Conservation (phyloP, 1,139 yeast genomes). For the Geotrichum carabidarum region DNA sequence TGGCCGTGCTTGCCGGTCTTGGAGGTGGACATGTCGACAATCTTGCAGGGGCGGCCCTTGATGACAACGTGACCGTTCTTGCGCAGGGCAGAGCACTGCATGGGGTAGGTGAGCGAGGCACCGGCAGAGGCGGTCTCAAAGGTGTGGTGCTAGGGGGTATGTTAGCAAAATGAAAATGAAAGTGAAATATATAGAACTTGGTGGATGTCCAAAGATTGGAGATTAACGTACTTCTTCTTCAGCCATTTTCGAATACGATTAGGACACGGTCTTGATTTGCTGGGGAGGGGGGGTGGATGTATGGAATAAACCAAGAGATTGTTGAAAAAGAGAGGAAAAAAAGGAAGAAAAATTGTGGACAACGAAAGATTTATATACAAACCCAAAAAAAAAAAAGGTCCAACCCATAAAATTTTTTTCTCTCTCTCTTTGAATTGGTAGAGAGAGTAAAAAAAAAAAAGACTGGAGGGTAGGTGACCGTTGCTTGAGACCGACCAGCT, state of each 20-base stretch:
- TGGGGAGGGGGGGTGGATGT: not conserved
- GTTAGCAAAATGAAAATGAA: not conserved
- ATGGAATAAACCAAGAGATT: slow-evolving; percentile 1
- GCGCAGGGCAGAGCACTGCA: slow-evolving; percentile 99
- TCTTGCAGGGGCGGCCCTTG: slow-evolving; percentile 99
- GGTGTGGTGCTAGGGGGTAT: slow-evolving; percentile 53
- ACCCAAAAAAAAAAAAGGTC: not conserved
- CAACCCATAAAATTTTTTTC: not conserved
- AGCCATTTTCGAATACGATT: slow-evolving; percentile 23
- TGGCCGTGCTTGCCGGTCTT: slow-evolving; percentile 99
- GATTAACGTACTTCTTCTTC: slow-evolving; percentile 29
- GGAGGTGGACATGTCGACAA: slow-evolving; percentile 99
- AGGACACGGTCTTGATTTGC: not conserved
- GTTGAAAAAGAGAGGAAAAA: slow-evolving; percentile 9
- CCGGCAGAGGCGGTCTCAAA: slow-evolving; percentile 99
- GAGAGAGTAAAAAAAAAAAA: no score
- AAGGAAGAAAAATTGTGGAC: not conserved
- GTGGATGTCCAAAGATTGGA: not conserved
- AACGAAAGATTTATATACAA: not conserved
- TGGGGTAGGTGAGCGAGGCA: slow-evolving; percentile 97
- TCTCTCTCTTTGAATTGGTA: not conserved
- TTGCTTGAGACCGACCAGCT: no score
- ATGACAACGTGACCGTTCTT: slow-evolving; percentile 99
- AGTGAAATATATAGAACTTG: no score
- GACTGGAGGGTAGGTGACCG: no score